phyloP scores from a whole-genome alignment of 768 basidiomycete genomes.

The Saitozyma podzolica region DNA sequence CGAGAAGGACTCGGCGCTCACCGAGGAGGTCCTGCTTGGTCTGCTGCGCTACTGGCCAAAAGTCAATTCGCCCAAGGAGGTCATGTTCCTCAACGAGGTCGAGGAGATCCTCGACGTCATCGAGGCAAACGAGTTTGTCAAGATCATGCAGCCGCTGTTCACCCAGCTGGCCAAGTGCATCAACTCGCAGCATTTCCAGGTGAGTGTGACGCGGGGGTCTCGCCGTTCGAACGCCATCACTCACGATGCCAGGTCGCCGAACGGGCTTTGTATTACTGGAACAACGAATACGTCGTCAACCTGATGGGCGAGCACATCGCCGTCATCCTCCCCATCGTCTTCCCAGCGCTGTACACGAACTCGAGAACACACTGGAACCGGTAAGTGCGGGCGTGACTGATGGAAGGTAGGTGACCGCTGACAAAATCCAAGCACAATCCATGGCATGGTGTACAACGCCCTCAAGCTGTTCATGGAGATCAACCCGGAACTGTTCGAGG shows the following conservation, averaged over 20 bases:
- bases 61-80: conserved; percentile 98
- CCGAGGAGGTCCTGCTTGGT: conserved; percentile 93
- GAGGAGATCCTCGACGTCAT: conserved; percentile 99
- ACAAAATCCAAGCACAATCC: conserved; percentile 72
- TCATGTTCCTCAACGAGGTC: conserved; percentile 99
- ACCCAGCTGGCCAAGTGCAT: conserved; percentile 93
- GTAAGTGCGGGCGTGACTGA: conserved; percentile 57
- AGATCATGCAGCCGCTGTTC: conserved; percentile 90
- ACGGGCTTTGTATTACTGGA: conserved; percentile 95
- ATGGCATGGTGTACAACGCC: conserved; percentile 98
- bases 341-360: conserved; percentile 92
- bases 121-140: conserved; percentile 91
- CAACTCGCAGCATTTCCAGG: conserved; percentile 98
- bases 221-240: not conserved
- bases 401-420: not conserved
- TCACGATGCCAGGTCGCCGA: conserved; percentile 69
- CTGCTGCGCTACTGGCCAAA: conserved; percentile 99
- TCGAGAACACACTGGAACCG: conserved; percentile 98
- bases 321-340: conserved; percentile 88
- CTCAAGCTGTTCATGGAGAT: conserved; percentile 99
- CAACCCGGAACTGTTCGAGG: conserved; percentile 93
- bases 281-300: conserved; percentile 99
- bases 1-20: conserved; percentile 88
- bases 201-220: conserved; percentile 19
- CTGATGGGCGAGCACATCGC: conserved; percentile 95